Conservation (phyloP, 495 filamentous ascomycete genomes). For the Lasiosphaeria miniovina region DNA sequence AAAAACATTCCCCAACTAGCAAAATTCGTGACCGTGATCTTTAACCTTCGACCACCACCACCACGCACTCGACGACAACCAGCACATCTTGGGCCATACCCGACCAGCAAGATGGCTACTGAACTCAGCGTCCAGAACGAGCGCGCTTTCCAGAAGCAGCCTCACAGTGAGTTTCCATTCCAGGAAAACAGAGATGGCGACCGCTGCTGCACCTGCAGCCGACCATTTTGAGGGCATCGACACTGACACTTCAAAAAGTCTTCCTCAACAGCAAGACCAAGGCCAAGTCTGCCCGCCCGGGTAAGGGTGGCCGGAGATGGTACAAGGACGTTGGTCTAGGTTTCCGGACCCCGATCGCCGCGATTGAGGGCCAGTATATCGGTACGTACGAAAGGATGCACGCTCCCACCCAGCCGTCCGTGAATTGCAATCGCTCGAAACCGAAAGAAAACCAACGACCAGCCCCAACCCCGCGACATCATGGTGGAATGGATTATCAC, state of each 20-base stretch:
- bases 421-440: conserved; percentile 1
- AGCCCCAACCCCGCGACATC: not conserved
- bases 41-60: conserved; percentile 19
- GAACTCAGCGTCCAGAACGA: conserved; percentile 97
- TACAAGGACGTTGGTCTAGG: conserved; percentile 99
- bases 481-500: not conserved
- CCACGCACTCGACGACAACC: conserved; percentile 14
- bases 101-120: conserved; percentile 87
- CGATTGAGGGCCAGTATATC: conserved; percentile 98
- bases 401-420: conserved; percentile 2
- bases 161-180: conserved; percentile 60
- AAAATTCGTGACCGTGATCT: conserved; percentile 27
- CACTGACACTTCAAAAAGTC: conserved; percentile 43
- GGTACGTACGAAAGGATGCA: conserved; percentile 62
- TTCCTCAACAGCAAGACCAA: conserved; percentile 93
- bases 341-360: conserved; percentile 94
- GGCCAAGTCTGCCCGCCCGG: conserved; percentile 76
- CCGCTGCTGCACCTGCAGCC: not conserved
- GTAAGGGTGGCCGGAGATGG: conserved; percentile 89
- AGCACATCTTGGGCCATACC: conserved; percentile 31
- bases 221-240: conserved; percentile 2
- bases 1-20: conserved; percentile 30
- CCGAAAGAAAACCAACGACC: not conserved
- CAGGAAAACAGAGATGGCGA: not conserved
- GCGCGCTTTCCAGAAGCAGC: conserved; percentile 99